Evolutionary conservation across 768 basidiomycete genomes (phyloP).

Genomic region (Podaxis pistillaris): DNA sequence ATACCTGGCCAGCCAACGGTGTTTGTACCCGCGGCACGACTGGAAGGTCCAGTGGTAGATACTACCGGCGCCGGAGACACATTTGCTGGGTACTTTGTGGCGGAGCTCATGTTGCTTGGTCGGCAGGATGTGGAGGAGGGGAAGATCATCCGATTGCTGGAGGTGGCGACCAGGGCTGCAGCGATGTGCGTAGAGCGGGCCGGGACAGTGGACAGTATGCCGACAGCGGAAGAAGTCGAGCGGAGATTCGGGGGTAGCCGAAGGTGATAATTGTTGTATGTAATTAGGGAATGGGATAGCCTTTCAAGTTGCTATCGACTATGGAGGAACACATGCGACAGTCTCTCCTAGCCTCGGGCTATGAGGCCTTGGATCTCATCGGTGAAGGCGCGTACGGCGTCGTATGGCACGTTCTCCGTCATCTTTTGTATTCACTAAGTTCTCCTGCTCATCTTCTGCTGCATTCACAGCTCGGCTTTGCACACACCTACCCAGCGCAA

Average conservation of each 20-base stretch:
- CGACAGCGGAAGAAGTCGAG: constrained; percentile 39
- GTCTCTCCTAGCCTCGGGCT: constrained; percentile 54
- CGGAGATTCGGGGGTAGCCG: constrained; percentile 15
- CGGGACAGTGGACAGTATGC: constrained; percentile 60
- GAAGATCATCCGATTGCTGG: constrained; percentile 35
- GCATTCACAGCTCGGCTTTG: constrained; percentile 57
- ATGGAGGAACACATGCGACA: constrained; percentile 31
- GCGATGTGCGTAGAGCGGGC: constrained; percentile 58
- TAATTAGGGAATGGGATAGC: constrained; percentile 4
- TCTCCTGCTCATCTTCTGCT: constrained; percentile 17
- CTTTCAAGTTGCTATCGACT: constrained; percentile 8
- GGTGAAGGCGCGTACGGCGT: constrained; percentile 96
- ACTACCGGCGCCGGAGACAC: constrained; percentile 69
- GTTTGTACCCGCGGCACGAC: constrained; percentile 45
- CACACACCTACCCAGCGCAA: constrained; percentile 76
- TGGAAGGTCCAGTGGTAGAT: constrained; percentile 41
- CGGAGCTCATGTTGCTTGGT: constrained; percentile 48
- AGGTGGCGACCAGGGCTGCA: constrained; percentile 48
- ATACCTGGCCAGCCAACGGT: constrained; percentile 32
- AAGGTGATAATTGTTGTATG: constrained; percentile 16
- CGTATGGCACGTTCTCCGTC: constrained; percentile 51
- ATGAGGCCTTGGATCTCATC: constrained; percentile 79
- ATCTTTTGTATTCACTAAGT: constrained; percentile 1
- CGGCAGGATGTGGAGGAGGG: constrained; percentile 27
- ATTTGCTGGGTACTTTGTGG: constrained; percentile 60